A percentile compares a stretch with the other conserved stretches of the same genome.
These are phyloP conservation scores for Stropharia rugosoannulata DNA, from an alignment of 768 basidiomycete species.

Conservation along the genomic window DNA sequence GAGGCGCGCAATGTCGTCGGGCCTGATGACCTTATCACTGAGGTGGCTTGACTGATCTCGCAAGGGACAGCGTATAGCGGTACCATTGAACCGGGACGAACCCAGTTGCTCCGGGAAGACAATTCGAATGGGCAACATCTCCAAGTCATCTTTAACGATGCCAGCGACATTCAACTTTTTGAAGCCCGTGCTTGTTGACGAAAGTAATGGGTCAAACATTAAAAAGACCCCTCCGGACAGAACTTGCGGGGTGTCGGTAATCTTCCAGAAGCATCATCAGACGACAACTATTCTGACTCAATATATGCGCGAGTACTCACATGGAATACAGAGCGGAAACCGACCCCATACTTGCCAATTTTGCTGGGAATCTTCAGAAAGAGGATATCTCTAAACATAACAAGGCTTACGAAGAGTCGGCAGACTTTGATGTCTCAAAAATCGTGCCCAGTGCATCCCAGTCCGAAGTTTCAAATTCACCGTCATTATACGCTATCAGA, in stretches of 20 bases:
- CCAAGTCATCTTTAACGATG: slow-evolving; percentile 21
- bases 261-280: slow-evolving; percentile 20
- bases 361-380: slow-evolving; percentile 29
- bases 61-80: slow-evolving; percentile 48
- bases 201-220: slow-evolving; percentile 42
- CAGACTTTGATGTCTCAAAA: slow-evolving; percentile 44
- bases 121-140: slow-evolving; percentile 30
- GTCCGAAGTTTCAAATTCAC: slow-evolving; percentile 37
- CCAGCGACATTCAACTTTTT: slow-evolving; percentile 26
- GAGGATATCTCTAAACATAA: background rate
- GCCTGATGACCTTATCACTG: slow-evolving; percentile 29
- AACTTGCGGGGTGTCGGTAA: slow-evolving; percentile 50
- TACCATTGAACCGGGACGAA: slow-evolving; percentile 31
- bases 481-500: slow-evolving; percentile 46
- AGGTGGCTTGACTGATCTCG: slow-evolving; percentile 31
- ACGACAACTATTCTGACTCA: background rate
- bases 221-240: slow-evolving; percentile 38
- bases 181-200: slow-evolving; percentile 29
- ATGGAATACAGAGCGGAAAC: slow-evolving; percentile 52
- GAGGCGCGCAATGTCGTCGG: slow-evolving; percentile 34
- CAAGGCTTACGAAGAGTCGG: slow-evolving; percentile 38
- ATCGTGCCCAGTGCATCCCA: slow-evolving; percentile 44
- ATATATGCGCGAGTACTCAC: slow-evolving; percentile 22
- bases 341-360: slow-evolving; percentile 54
- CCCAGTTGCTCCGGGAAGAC: slow-evolving; percentile 17